Conservation (phyloP, 345 rosid genomes). For the Linum usitatissimum region DNA sequence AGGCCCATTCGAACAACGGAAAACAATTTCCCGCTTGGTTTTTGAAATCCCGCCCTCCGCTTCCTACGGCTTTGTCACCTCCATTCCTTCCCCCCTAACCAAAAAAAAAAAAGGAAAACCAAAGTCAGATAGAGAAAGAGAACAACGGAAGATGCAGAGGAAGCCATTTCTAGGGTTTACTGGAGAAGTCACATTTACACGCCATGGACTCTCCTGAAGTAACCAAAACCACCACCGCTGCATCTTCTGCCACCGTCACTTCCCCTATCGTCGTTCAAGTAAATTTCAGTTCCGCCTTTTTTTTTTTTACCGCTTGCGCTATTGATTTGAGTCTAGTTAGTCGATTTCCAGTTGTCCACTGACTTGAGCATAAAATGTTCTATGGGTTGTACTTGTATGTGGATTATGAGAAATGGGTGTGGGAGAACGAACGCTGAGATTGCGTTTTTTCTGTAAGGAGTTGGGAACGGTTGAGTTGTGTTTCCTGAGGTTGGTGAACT, state of each 20-base stretch:
- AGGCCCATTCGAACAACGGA: background rate
- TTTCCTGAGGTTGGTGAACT: background rate
- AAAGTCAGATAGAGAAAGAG: background rate
- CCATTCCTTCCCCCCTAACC: background rate
- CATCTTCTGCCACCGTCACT: background rate
- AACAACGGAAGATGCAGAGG: constrained; percentile 15
- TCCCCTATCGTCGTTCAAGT: constrained; percentile 28
- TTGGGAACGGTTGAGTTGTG: background rate
- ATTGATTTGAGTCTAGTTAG: background rate
- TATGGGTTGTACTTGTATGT: background rate
- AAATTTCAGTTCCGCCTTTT: constrained; percentile 4
- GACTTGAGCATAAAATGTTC: background rate
- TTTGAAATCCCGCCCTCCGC: background rate
- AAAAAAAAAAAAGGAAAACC: background rate
- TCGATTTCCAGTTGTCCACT: background rate
- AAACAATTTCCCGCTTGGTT: background rate
- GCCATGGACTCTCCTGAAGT: constrained; percentile 27
- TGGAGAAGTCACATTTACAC: constrained; percentile 1
- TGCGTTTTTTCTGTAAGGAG: background rate
- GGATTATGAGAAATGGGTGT: constrained; percentile 1
- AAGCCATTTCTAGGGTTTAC: constrained; percentile 6
- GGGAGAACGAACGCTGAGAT: background rate
- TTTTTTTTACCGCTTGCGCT: background rate
- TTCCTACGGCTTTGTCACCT: background rate
- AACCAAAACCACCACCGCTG: background rate